A percentile compares a stretch with the other conserved stretches of the same genome.
Evolutionary conservation across 192 early-diverging fungal genomes (phyloP).

Genomic region (Physocladia obscura): DNA sequence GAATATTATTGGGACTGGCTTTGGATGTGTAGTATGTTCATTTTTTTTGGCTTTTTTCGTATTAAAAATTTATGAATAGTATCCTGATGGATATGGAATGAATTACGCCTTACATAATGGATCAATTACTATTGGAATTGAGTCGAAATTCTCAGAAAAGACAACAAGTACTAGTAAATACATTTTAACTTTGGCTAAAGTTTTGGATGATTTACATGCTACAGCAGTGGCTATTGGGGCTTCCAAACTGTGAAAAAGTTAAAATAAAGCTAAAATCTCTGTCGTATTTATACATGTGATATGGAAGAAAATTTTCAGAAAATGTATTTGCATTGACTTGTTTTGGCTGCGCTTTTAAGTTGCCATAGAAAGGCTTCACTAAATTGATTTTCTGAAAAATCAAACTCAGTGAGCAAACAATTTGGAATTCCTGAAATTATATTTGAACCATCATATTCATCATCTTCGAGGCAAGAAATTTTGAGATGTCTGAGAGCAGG

Average conservation of each 20-base stretch:
- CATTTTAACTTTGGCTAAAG: slow-evolving; percentile 27
- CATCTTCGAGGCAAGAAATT: no score
- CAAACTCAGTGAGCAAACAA: no score
- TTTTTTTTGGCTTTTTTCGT: slow-evolving; percentile 7
- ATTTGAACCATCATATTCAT: no score
- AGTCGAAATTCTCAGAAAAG: slow-evolving; percentile 58
- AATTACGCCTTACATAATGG: slow-evolving; percentile 75
- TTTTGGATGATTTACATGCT: slow-evolving; percentile 36
- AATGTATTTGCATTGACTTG: no score
- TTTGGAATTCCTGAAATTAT: no score
- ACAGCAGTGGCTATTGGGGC: not conserved
- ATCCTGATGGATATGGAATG: slow-evolving; percentile 80
- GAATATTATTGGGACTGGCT: slow-evolving; percentile 75
- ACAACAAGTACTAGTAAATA: slow-evolving; percentile 31
- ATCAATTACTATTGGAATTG: slow-evolving; percentile 76
- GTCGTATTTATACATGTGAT: no score
- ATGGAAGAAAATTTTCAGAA: no score
- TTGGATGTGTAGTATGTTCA: slow-evolving; percentile 64
- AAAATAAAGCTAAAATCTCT: not conserved
- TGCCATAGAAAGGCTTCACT: no score
- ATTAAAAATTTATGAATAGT: slow-evolving; percentile 6
- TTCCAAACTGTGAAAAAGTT: slow-evolving; percentile 8
- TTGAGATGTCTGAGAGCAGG: no score
- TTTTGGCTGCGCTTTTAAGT: no score
- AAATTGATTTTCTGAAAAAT: no score